Base-by-base conservation (phyloP, 306 rosid genomes). In the Sesbania bispinosa region DNA sequence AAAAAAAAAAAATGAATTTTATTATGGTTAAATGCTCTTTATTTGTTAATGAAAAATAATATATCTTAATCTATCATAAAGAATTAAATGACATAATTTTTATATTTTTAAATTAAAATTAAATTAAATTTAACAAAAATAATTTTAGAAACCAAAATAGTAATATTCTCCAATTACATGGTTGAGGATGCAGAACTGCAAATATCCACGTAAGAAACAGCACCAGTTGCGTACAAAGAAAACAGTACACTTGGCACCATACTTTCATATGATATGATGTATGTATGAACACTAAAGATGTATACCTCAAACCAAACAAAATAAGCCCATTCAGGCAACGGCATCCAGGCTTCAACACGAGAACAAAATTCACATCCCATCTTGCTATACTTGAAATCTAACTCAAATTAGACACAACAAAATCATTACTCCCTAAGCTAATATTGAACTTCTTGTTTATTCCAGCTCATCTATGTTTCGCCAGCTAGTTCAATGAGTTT, bases 241-340 rank as follows among this genome's bases (percentile, higher is more conserved):
- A 33, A 69, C 21, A 70, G 32, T 47, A 29, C 47, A 30, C 32
- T 38, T 3, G 23, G 24, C 61, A 63, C 70, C 21, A 43, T 9
- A 20, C 33, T 27, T 67, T 55, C 71, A 64, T 48, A 57, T n/a
- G n/a, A n/a, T n/a, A n/a, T n/a, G n/a, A n/a, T n/a, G n/a, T n/a
- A n/a, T n/a, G n/a, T n/a, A n/a, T 69, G 11, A 60, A 78, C 82
- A 61, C 60, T 32, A 75, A 81, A 74, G 47, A n/a, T 65, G 50
- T 62, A 67, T 43, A 52, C 71, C 75, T 8, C 14, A 69, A 62
- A 61, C 59, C 65, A 72, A 71, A 41, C 66, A 69, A 71, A 39
- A 67, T 8, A 39, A 47, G 57, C 52, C 64, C 73, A 19, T 53
- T 47, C 71, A 35, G 69, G 79, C 50, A 67, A 67, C 24, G 39